These are phyloP conservation scores for Trichophyton rubrum DNA, from an alignment of 2,329 filamentous ascomycete genomes.

Conservation along the genomic window DNA sequence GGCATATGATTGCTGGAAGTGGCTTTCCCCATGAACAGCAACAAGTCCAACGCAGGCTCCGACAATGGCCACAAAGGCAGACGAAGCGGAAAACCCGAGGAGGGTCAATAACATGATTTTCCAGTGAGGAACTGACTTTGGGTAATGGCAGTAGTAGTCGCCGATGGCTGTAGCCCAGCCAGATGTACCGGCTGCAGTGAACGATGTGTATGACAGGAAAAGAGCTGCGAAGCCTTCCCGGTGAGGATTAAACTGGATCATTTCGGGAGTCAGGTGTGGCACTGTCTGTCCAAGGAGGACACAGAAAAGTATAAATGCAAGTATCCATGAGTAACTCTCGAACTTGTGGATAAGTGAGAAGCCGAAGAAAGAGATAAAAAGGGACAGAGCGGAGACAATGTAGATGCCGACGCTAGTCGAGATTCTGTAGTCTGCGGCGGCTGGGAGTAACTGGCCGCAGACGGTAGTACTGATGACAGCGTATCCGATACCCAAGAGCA, in stretches of 20 bases:
- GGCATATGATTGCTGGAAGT: not conserved
- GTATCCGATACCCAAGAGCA: not conserved
- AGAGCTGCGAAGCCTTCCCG: not conserved
- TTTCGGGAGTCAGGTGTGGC: not conserved
- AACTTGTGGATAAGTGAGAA: slow-evolving; percentile 2
- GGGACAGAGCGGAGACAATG: not conserved
- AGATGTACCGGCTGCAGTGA: not conserved
- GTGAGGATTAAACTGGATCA: not conserved
- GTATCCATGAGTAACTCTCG: slow-evolving; percentile 2
- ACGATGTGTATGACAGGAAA: not conserved
- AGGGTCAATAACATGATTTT: not conserved
- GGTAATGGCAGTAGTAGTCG: slow-evolving; percentile 6
- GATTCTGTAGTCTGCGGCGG: not conserved
- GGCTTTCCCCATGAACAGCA: not conserved
- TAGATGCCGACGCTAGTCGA: not conserved
- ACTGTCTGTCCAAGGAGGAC: slow-evolving; percentile 3
- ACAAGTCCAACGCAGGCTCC: not conserved
- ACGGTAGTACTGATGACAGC: not conserved
- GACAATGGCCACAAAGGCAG: not conserved
- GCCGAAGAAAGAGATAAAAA: not conserved
- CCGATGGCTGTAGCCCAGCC: slow-evolving; percentile 1
- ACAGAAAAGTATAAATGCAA: not conserved
- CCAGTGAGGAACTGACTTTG: not conserved
- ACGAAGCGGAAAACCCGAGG: not conserved
- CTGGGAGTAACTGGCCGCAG: not conserved